Conservation (phyloP, 2,329 filamentous ascomycete genomes). For the Aphanocladium album region DNA sequence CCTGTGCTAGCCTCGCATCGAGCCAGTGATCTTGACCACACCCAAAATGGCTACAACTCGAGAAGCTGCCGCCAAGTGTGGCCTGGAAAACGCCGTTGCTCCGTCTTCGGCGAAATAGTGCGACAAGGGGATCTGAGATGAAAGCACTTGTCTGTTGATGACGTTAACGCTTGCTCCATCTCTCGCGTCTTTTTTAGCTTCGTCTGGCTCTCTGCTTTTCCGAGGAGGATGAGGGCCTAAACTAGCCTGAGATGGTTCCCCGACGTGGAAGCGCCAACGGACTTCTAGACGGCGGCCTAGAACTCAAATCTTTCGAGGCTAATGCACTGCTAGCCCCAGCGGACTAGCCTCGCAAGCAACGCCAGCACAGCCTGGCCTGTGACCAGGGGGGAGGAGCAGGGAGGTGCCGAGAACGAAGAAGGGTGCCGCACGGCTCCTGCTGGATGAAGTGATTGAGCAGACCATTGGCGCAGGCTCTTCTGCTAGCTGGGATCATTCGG, state of each 20-base stretch:
- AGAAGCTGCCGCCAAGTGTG: background rate
- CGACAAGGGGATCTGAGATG: background rate
- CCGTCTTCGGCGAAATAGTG: background rate
- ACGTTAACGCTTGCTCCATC: background rate
- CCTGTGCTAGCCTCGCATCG: background rate
- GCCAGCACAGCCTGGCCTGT: background rate
- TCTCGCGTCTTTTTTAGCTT: background rate
- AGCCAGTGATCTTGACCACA: background rate
- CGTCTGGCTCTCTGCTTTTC: background rate
- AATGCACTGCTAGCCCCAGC: background rate
- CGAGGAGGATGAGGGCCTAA: background rate
- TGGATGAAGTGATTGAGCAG: background rate
- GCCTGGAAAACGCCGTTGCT: background rate
- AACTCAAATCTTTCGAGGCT: background rate
- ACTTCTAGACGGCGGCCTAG: constrained; percentile 11
- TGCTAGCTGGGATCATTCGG: background rate
- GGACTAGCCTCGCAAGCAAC: background rate
- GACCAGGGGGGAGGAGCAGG: background rate
- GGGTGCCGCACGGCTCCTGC: background rate
- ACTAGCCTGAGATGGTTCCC: background rate
- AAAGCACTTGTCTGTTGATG: background rate
- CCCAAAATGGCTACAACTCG: background rate
- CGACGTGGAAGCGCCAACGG: background rate
- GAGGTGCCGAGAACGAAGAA: background rate
- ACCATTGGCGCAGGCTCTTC: background rate